Evolutionary conservation across 2,329 filamentous ascomycete species (phyloP), one percentile per base, ranked within the genome.

Genomic region (Helminthosporium solani): DNA sequence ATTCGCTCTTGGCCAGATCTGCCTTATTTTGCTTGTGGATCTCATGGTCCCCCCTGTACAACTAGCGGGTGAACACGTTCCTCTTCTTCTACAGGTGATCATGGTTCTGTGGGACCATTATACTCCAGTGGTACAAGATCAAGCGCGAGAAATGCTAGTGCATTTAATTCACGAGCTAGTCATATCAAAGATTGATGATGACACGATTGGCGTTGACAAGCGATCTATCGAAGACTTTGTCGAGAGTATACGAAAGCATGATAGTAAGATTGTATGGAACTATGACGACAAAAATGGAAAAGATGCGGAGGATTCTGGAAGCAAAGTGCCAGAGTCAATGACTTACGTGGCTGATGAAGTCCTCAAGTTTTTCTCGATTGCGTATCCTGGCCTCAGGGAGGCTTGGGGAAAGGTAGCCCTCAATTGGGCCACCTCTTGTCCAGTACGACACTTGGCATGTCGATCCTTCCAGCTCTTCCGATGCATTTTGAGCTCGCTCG

Each of bases 61-160:
- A 41, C 77, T 97, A 14, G 79, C 82, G 2, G 78, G 84, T 15
- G 89, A 96, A 37, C 88, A 87, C 57, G 81, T 97, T 2, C 90
- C 92, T 1, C 80, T 95, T 20, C 76, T 99, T 16, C 75, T 99
- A 12, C 94, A 99, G 68, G 88, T 96, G 7, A 86, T 96, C 4
- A 85, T 92, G 11, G 90, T 97, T 3, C 80, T 97, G 1, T 99
- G 94, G 94, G 95, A 99, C 67, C 92, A 97, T 63, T 96, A 99
- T 62, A 96, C 89, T 1, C 84, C 89, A 2, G 81, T 96, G 9
- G 94, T 99, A 1, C 92, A 97, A 68, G 94, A 97, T 57, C 92
- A 99, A 69, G 91, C 95, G 23, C 84, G 91, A 39, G 94, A 99
- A 70, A 96, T 99, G 91, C 81, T 99, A 14, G 91, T 99, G 2